Base-by-base conservation (phyloP, 2,329 filamentous ascomycete species). In the Cercospora canescens region DNA sequence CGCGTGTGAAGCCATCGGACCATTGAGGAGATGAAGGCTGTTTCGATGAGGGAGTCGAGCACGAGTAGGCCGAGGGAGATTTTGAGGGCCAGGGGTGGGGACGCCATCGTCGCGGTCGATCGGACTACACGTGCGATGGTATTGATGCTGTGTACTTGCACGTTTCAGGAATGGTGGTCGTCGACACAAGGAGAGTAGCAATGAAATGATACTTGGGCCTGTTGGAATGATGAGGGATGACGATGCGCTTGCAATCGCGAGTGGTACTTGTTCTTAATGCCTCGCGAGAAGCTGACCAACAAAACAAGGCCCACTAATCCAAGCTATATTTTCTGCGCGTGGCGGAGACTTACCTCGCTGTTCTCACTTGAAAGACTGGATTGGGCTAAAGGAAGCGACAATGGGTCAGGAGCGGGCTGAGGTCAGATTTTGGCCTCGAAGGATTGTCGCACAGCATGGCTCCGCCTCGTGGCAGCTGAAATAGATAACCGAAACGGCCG, bases 1-100 rank as follows among this genome's bases (percentile, higher is more conserved):
- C 69, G 68, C 24, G 62, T 55, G 52, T 75, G 72, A 4, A 75
- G 72, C 73, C 74, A 76, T 26, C 68, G 66, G 52, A 76, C 73
- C 70, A 73, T 75, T 66, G 62, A 70, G 56, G 65, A 70, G 64
- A 76, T 69, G 62, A 74, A 71, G 39, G 69, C 67, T 16, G 74
- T 66, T 60, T 76, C 74, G 62, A 75, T 68, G 34, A 71, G 69
- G 6, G 70, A 62, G 62, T 71, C 69, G 60, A 74, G 56, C 70
- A 74, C 72, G 9, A 74, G 70, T 11, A 74, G 21, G 21, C 54
- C 69, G 30, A 75, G 66, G 32, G 66, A 52, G 45, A 61, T 16
- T 18, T 66, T 66, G 56, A 69, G 66, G 9, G 63, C 63, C 16
- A 69, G 52, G 11, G 32, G 52, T 35, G 52, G 52, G n/a, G 28